Evolutionary conservation across 2,329 filamentous ascomycete genomes (phyloP).

Genomic region (Trichoderma cornu-damae): DNA sequence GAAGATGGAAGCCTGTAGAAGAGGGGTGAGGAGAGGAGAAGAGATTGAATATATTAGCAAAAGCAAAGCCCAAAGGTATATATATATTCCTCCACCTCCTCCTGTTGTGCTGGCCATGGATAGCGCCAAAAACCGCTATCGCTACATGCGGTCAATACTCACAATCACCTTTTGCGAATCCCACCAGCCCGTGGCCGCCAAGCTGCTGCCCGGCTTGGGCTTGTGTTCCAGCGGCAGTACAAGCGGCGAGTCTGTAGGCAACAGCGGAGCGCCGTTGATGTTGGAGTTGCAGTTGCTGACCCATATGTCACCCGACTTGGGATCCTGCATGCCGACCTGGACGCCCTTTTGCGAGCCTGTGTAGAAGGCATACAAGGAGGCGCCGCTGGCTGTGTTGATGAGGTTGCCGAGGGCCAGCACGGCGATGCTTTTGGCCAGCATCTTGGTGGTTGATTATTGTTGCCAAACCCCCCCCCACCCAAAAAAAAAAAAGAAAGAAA

Average conservation of each 20-base stretch:
- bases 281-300: neutral
- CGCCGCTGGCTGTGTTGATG: neutral
- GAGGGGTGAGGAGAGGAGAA: too few relatives aligned
- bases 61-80: too few relatives aligned
- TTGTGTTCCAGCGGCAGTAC: neutral
- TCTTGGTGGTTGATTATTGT: neutral
- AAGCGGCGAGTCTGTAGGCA: neutral
- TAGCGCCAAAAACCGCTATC: too few relatives aligned
- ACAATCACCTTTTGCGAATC: neutral
- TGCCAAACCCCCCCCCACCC: too few relatives aligned
- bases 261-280: neutral
- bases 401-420: slow-evolving; percentile 3
- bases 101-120: too few relatives aligned
- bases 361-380: slow-evolving; percentile 6
- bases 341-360: neutral
- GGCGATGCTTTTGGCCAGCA: neutral
- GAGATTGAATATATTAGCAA: too few relatives aligned
- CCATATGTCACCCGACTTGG: slow-evolving; percentile 1
- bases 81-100: neutral
- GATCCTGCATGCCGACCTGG: slow-evolving; percentile 10
- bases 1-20: slow-evolving; percentile 6
- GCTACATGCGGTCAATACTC: too few relatives aligned
- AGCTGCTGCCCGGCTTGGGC: neutral
- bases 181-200: slow-evolving; percentile 13
- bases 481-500: neutral